A percentile compares a stretch with the other conserved stretches of the same genome.
These are phyloP conservation scores for Ampelomyces quisqualis DNA, from an alignment of 2,329 filamentous ascomycete genomes.

Conservation along the genomic window DNA sequence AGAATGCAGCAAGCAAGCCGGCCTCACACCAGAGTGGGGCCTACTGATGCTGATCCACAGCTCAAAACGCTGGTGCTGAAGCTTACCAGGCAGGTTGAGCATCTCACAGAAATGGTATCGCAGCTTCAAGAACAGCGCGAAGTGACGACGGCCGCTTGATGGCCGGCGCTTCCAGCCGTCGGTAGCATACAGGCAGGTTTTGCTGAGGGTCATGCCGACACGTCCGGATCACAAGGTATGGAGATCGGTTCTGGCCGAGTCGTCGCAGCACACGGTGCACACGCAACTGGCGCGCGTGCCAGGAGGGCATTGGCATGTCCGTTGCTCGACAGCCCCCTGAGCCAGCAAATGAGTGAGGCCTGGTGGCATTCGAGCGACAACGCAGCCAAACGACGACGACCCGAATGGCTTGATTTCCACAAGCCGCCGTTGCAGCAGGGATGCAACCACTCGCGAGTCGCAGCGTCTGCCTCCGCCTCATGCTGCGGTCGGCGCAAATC, in stretches of 20 bases:
- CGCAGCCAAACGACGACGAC: constrained; percentile 13
- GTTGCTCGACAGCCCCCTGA: constrained; percentile 11
- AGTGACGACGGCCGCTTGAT: constrained; percentile 35
- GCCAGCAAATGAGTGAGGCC: constrained; percentile 20
- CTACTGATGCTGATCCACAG: constrained; percentile 33
- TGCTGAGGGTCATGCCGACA: constrained; percentile 10
- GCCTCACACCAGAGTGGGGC: constrained; percentile 26
- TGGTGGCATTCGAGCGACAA: constrained; percentile 10
- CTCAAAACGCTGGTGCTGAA: constrained; percentile 42
- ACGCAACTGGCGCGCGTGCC: constrained; percentile 15
- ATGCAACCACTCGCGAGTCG: constrained; percentile 18
- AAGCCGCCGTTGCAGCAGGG: constrained; percentile 18
- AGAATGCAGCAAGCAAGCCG: constrained; percentile 20
- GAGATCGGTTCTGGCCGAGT: constrained; percentile 13
- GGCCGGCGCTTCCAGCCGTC: constrained; percentile 41
- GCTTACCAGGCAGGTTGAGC: constrained; percentile 43
- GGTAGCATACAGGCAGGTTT: constrained; percentile 13
- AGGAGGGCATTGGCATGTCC: constrained; percentile 26
- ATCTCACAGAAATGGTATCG: constrained; percentile 44
- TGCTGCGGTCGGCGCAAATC: constrained; percentile 27
- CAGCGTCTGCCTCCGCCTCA: constrained; percentile 32
- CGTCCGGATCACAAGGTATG: constrained; percentile 14
- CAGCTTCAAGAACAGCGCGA: constrained; percentile 41
- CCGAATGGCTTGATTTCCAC: constrained; percentile 9
- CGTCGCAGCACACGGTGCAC: constrained; percentile 4